phyloP scores from a whole-genome alignment of 352 stramenopile genomes.

The Phytophthora melonis region DNA sequence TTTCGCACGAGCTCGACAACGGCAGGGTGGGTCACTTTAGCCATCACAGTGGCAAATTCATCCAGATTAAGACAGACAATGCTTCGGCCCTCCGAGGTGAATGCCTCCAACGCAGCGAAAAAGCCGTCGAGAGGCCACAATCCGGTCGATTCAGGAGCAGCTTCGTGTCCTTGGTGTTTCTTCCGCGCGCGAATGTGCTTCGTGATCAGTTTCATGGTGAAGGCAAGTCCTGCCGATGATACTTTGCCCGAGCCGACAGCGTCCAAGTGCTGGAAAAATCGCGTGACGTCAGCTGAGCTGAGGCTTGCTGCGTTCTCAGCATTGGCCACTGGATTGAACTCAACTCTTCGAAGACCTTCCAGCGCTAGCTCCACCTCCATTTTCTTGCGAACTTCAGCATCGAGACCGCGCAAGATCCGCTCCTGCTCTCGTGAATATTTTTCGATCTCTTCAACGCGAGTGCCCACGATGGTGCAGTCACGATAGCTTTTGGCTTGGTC shows the following conservation, averaged over 20 bases:
- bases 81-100: slow-evolving; percentile 24
- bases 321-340: neutral
- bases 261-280: slow-evolving; percentile 68
- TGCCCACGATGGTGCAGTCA: slow-evolving; percentile 48
- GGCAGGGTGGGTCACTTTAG: slow-evolving; percentile 40
- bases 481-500: slow-evolving; percentile 41
- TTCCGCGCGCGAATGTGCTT: slow-evolving; percentile 42
- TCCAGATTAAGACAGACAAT: slow-evolving; percentile 26
- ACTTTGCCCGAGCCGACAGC: slow-evolving; percentile 61
- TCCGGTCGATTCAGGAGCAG: neutral
- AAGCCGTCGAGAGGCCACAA: slow-evolving; percentile 22
- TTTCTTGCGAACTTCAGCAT: slow-evolving; percentile 24
- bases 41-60: slow-evolving; percentile 52
- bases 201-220: slow-evolving; percentile 53
- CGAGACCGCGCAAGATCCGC: slow-evolving; percentile 10
- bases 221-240: slow-evolving; percentile 42
- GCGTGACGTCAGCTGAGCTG: slow-evolving; percentile 22
- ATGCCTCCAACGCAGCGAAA: slow-evolving; percentile 27
- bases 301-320: slow-evolving; percentile 2
- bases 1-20: slow-evolving; percentile 64
- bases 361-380: slow-evolving; percentile 3
- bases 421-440: slow-evolving; percentile 39
- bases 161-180: neutral
- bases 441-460: slow-evolving; percentile 55
- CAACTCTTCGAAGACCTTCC: neutral